These are phyloP conservation scores for Ustilago nuda DNA, from an alignment of 1,284 basidiomycete genomes.

Conservation along the genomic window DNA sequence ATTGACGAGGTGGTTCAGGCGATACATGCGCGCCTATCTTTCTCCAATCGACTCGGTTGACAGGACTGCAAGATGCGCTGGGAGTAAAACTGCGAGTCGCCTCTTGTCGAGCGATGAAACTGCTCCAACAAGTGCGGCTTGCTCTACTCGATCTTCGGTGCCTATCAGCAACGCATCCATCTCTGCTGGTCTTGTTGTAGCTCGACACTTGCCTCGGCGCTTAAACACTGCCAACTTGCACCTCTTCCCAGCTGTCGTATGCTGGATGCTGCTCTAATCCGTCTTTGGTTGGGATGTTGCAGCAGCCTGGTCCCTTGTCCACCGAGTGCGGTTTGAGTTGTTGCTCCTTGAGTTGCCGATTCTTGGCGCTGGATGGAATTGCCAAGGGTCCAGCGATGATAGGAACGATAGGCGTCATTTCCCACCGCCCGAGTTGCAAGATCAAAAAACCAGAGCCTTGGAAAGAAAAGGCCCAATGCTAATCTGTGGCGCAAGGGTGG, in stretches of 20 bases:
- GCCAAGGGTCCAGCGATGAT: neutral
- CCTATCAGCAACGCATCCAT: neutral
- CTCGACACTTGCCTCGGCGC: neutral
- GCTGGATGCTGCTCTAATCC: conserved; percentile 2
- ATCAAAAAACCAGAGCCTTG: neutral
- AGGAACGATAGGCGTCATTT: conserved; percentile 1
- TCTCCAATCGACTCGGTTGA: neutral
- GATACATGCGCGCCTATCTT: neutral
- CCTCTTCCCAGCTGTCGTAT: neutral
- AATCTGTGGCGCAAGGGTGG: no score
- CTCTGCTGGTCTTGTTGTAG: neutral
- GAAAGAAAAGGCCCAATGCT: neutral
- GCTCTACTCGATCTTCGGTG: conserved; percentile 1
- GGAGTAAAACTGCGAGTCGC: neutral
- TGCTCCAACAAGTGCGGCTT: neutral
- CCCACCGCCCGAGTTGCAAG: neutral
- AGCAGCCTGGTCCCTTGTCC: neutral
- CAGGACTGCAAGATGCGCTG: neutral
- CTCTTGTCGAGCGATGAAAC: neutral
- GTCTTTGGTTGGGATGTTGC: conserved; percentile 5
- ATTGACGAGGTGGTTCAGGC: neutral
- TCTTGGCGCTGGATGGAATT: neutral
- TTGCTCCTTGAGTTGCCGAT: neutral
- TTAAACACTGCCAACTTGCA: conserved; percentile 21
- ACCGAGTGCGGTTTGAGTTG: neutral